A percentile compares a stretch with the other conserved stretches of the same genome.
Evolutionary conservation across 768 basidiomycete genomes (phyloP).

Genomic region (Leccinellum rugosiceps): DNA sequence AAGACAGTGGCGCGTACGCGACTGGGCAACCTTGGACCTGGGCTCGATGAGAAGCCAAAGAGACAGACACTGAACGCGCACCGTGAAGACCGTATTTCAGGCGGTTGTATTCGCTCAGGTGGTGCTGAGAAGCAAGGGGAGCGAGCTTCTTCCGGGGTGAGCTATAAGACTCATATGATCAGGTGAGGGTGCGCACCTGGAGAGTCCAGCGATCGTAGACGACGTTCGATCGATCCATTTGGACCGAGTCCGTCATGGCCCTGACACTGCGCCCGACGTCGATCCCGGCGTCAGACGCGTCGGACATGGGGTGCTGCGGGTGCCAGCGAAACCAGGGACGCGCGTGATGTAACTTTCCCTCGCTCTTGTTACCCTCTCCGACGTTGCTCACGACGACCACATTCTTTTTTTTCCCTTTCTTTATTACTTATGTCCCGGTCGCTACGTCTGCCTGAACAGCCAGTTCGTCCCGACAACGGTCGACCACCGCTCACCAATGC

Average conservation of each 20-base stretch:
- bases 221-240: neutral
- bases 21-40: constrained; percentile 48
- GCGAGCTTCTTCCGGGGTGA: constrained; percentile 39
- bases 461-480: constrained; percentile 41
- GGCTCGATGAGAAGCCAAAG: neutral
- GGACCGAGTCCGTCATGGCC: neutral
- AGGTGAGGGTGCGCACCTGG: constrained; percentile 14
- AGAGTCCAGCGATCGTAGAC: constrained; percentile 18
- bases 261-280: neutral
- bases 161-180: neutral
- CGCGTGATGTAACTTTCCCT: neutral
- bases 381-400: neutral
- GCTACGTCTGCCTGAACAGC: constrained; percentile 15
- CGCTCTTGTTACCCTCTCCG: neutral
- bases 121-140: constrained; percentile 70
- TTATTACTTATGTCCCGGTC: constrained; percentile 19
- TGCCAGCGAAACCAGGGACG: neutral
- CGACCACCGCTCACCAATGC: constrained; percentile 50
- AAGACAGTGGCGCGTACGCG: constrained; percentile 59
- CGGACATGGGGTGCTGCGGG: neutral
- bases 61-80: neutral
- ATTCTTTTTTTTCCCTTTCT: neutral
- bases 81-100: constrained; percentile 58
- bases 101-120: constrained; percentile 65
- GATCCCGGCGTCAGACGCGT: constrained; percentile 11